Conservation (phyloP, 1,284 basidiomycete genomes). For the Irpex sp. region DNA sequence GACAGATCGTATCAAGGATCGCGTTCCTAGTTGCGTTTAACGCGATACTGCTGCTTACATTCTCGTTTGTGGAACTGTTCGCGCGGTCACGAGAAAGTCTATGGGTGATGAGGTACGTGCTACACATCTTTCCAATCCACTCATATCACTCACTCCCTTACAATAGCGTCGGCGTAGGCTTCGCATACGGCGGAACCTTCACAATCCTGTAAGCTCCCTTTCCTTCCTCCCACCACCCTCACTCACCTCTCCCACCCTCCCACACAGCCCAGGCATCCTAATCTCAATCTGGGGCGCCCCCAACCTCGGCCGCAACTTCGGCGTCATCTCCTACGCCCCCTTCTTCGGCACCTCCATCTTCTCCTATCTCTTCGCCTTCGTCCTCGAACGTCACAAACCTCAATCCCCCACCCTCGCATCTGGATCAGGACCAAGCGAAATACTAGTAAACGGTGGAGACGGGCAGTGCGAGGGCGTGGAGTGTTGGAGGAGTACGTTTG, state of each 20-base stretch:
- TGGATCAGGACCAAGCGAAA: too few species aligned
- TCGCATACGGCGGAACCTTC: slow-evolving; percentile 63
- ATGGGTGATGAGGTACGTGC: slow-evolving; percentile 56
- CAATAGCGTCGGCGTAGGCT: slow-evolving; percentile 55
- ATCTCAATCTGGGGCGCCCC: slow-evolving; percentile 62
- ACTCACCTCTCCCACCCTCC: too few species aligned
- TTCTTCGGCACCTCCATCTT: slow-evolving; percentile 69
- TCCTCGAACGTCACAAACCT: slow-evolving; percentile 40
- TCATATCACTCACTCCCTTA: slow-evolving; percentile 5
- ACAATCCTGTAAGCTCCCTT: slow-evolving; percentile 53
- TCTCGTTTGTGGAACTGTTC: slow-evolving; percentile 40
- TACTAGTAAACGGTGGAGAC: too few species aligned
- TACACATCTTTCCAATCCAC: neutral
- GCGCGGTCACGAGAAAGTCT: slow-evolving; percentile 41
- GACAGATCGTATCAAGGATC: slow-evolving; percentile 54
- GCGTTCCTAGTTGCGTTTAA: slow-evolving; percentile 49
- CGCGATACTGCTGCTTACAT: slow-evolving; percentile 42
- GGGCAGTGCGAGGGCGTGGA: slow-evolving; percentile 42
- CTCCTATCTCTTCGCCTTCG: slow-evolving; percentile 69
- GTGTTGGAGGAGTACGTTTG: slow-evolving; percentile 67
- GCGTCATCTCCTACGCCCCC: slow-evolving; percentile 64
- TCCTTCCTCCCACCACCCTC: neutral
- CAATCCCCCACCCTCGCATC: too few species aligned
- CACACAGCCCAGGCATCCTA: slow-evolving; percentile 57
- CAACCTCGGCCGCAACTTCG: slow-evolving; percentile 71